Percentiles rank a stretch among this genome's conserved stretches.
Conservation (phyloP, 2,329 filamentous ascomycete genomes). For the Sarocladiaceae sp. region DNA sequence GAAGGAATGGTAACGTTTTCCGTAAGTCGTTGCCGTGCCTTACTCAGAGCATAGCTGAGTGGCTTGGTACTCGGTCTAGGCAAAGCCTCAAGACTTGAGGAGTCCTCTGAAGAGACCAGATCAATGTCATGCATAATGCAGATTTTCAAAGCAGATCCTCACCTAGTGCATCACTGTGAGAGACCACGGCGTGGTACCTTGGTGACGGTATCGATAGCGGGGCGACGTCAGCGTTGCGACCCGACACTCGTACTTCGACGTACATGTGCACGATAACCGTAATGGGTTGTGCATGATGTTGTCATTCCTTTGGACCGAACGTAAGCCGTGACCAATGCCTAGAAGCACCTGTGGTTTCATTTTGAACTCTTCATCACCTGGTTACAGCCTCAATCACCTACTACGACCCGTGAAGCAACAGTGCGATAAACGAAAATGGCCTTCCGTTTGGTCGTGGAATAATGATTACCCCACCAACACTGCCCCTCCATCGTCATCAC, state of each 20-base stretch:
- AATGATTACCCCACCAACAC: background rate
- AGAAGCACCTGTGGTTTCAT: too few species aligned
- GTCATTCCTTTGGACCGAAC: background rate
- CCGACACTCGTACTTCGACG: background rate
- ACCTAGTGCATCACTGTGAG: background rate
- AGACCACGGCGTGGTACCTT: background rate
- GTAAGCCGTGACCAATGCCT: background rate
- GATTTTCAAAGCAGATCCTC: background rate
- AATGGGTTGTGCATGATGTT: background rate
- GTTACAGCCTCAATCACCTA: too few species aligned
- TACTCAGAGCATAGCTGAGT: too few species aligned
- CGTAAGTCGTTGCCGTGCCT: too few species aligned
- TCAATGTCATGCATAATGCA: too few species aligned
- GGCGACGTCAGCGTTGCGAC: constrained; percentile 1
- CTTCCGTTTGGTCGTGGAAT: background rate
- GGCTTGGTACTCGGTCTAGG: too few species aligned
- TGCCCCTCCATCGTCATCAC: constrained; percentile 6
- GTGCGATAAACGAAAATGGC: too few species aligned
- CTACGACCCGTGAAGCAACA: too few species aligned
- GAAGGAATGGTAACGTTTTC: constrained; percentile 3
- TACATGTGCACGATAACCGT: too few species aligned
- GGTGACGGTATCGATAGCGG: constrained; percentile 2
- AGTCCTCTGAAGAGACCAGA: too few species aligned
- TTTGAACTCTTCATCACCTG: too few species aligned
- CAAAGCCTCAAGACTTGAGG: too few species aligned